Conservation (phyloP, 1,139 yeast genomes). For the Hemisphaericaspora subhashii region DNA sequence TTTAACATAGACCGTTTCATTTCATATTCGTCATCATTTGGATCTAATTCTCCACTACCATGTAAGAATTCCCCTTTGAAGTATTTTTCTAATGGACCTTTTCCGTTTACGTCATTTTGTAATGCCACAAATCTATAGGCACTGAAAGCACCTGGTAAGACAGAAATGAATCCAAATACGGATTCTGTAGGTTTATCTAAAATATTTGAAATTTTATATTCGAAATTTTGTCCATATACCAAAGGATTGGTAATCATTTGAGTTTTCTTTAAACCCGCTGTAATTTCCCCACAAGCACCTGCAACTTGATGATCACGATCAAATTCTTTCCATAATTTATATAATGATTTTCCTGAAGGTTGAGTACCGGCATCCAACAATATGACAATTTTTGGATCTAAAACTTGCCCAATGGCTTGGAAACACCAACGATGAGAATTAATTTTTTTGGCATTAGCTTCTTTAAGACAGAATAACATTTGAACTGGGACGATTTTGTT, state of each 20-base stretch:
- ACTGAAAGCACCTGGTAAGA: constrained; percentile 49
- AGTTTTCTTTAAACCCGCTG: constrained; percentile 40
- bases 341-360: constrained; percentile 46
- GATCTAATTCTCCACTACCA: constrained; percentile 46
- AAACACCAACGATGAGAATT: constrained; percentile 54
- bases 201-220: constrained; percentile 46
- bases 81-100: constrained; percentile 49
- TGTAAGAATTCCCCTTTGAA: constrained; percentile 52
- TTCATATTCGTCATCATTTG: constrained; percentile 46
- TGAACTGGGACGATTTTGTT: constrained; percentile 52
- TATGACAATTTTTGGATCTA: constrained; percentile 45
- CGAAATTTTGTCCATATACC: constrained; percentile 50
- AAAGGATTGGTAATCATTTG: constrained; percentile 47
- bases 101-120: constrained; percentile 43
- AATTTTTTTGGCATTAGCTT: constrained; percentile 48
- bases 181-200: constrained; percentile 50
- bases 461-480: constrained; percentile 47
- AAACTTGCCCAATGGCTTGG: constrained; percentile 47
- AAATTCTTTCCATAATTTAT: constrained; percentile 51
- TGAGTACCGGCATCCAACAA: constrained; percentile 51
- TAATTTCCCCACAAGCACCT: constrained; percentile 53
- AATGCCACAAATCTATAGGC: constrained; percentile 45
- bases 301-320: constrained; percentile 50
- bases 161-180: constrained; percentile 47
- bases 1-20: constrained; percentile 39